Conservation (phyloP, 148 eudicot species). For the Persicaria maculosa region DNA sequence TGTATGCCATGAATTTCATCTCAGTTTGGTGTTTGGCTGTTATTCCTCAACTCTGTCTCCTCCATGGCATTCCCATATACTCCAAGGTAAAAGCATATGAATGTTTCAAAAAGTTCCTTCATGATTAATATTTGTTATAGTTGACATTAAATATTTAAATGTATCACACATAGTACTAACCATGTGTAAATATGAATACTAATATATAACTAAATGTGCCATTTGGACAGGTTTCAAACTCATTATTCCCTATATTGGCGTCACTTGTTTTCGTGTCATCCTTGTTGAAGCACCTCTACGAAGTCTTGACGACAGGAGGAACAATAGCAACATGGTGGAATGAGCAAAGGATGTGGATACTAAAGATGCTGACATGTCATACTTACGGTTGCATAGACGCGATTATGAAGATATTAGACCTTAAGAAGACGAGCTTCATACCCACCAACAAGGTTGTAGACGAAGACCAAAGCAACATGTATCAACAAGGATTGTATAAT, state of each 20-base stretch:
- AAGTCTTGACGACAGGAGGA: background rate
- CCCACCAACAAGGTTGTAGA: background rate
- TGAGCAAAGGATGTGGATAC: background rate
- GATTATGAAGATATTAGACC: background rate
- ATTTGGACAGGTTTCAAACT: background rate
- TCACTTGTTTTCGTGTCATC: conserved; percentile 7
- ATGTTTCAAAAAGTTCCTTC: background rate
- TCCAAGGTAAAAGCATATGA: background rate
- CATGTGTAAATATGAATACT: background rate
- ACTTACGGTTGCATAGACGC: background rate
- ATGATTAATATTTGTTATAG: background rate
- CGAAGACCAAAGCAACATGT: background rate
- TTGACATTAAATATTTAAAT: too few species aligned
- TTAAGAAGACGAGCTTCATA: background rate
- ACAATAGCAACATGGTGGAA: background rate
- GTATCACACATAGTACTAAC: background rate
- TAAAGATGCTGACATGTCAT: background rate
- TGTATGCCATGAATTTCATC: background rate
- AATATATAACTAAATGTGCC: background rate
- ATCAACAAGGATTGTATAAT: background rate
- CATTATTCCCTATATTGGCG: background rate
- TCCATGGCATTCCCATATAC: conserved; percentile 3
- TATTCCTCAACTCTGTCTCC: conserved; percentile 1
- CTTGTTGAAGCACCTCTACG: background rate
- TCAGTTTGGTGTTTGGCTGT: background rate